These are phyloP conservation scores for Plasmodium ovale DNA, from an alignment of 169 alveolate species.

Conservation along the genomic window DNA sequence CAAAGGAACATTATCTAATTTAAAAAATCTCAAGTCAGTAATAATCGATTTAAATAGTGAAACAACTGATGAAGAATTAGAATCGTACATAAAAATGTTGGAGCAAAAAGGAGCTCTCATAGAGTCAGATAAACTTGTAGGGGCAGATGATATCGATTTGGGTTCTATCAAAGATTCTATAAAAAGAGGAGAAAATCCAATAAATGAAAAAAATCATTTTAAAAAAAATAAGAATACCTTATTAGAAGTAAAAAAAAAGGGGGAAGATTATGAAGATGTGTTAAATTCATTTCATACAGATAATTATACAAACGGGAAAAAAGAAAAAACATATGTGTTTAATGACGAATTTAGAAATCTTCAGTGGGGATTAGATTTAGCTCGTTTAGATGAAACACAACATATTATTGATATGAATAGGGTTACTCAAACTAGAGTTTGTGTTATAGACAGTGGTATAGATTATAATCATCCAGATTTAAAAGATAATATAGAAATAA, in stretches of 20 bases:
- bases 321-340: neutral
- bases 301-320: neutral
- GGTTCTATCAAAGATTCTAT: slow-evolving; percentile 37
- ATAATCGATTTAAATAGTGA: slow-evolving; percentile 43
- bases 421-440: slow-evolving; percentile 34
- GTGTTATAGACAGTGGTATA: slow-evolving; percentile 91
- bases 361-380: slow-evolving; percentile 71
- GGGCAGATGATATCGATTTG: slow-evolving; percentile 46
- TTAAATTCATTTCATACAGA: too few species aligned
- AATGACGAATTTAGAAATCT: slow-evolving; percentile 65
- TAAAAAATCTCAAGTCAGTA: slow-evolving; percentile 14
- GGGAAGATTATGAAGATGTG: neutral
- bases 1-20: slow-evolving; percentile 39
- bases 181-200: slow-evolving; percentile 23
- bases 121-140: slow-evolving; percentile 64
- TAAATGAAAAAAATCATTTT: too few species aligned
- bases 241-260: slow-evolving; percentile 9
- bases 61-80: slow-evolving; percentile 54
- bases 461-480: slow-evolving; percentile 89
- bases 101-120: slow-evolving; percentile 53
- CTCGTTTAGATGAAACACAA: slow-evolving; percentile 62
- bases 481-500: slow-evolving; percentile 83
- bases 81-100: slow-evolving; percentile 16
- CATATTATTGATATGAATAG: neutral
- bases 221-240: neutral